These are phyloP conservation scores for Sugiyamaella grinbergsii DNA, from an alignment of 1,139 yeast species.

Conservation along the genomic window DNA sequence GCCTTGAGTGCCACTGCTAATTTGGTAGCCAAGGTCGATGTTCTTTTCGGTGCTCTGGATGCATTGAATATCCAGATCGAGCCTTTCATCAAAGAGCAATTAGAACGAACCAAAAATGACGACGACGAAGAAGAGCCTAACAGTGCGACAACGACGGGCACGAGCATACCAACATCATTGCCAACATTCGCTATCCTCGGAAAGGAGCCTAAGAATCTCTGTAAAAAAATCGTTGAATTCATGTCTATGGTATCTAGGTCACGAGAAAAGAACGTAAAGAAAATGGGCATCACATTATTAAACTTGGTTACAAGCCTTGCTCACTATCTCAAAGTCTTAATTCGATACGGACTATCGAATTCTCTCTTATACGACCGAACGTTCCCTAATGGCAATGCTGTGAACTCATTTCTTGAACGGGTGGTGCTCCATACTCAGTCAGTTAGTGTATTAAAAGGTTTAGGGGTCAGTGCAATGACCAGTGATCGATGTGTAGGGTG, in stretches of 20 bases:
- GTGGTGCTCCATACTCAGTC: constrained; percentile 50
- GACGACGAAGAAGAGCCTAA: constrained; percentile 22
- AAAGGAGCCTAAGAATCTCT: constrained; percentile 87
- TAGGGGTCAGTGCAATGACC: constrained; percentile 62
- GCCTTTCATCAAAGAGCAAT: constrained; percentile 30
- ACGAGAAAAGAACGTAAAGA: constrained; percentile 34
- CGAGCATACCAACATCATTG: constrained; percentile 12
- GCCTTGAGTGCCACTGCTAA: constrained; percentile 76
- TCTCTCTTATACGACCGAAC: constrained; percentile 69
- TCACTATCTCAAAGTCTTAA: constrained; percentile 82
- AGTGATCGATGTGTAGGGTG: constrained; percentile 80
- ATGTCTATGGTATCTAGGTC: constrained; percentile 47
- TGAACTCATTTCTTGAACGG: constrained; percentile 38
- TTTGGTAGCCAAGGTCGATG: constrained; percentile 71
- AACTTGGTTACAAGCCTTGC: constrained; percentile 91
- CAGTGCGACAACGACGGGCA: no score
- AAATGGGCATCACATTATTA: constrained; percentile 60
- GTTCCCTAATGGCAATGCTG: constrained; percentile 59
- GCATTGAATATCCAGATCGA: constrained; percentile 37
- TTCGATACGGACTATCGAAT: constrained; percentile 75
- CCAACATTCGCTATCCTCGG: constrained; percentile 42
- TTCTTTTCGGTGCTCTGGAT: constrained; percentile 78
- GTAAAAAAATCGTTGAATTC: constrained; percentile 48
- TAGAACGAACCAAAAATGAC: constrained; percentile 15
- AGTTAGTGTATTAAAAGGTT: constrained; percentile 44